Evolutionary conservation across 1,284 basidiomycete genomes (phyloP).

Genomic region (Porodaedalea pini): DNA sequence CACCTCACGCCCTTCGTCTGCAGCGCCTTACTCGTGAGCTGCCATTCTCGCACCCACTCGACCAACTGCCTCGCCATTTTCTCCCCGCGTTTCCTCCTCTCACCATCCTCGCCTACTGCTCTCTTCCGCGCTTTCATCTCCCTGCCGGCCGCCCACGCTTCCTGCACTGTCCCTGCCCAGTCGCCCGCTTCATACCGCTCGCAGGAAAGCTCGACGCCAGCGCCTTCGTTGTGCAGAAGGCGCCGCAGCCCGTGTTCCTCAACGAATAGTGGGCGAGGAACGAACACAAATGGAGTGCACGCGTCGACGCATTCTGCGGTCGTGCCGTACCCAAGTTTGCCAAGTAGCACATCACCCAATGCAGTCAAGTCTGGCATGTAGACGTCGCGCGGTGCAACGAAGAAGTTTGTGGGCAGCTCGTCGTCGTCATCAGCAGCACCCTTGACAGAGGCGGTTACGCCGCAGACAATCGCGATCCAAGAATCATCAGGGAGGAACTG

Average conservation of each 20-base stretch:
- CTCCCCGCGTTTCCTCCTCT: conserved; percentile 41
- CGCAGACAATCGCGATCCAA: conserved; percentile 79
- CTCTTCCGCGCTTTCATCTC: conserved; percentile 42
- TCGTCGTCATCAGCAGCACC: conserved; percentile 38
- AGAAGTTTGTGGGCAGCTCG: conserved; percentile 65
- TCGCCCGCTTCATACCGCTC: conserved; percentile 64
- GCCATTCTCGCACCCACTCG: conserved; percentile 45
- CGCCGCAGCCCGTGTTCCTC: conserved; percentile 73
- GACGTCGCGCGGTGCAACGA: conserved; percentile 66
- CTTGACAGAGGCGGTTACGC: conserved; percentile 60
- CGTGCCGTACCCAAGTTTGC: conserved; percentile 73
- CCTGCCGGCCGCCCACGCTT: conserved; percentile 50
- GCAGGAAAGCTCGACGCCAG: conserved; percentile 62
- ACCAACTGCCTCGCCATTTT: conserved; percentile 49
- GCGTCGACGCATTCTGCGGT: conserved; percentile 71
- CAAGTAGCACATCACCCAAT: conserved; percentile 68
- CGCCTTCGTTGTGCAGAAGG: conserved; percentile 55
- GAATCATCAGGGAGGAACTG: conserved; percentile 57
- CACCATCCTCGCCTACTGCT: conserved; percentile 37
- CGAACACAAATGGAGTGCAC: conserved; percentile 70
- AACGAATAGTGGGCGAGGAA: conserved; percentile 72
- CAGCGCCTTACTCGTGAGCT: neutral
- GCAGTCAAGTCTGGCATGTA: conserved; percentile 81
- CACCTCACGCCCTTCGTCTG: neutral
- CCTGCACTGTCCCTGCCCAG: conserved; percentile 56